Conservation (phyloP, 2,329 filamentous ascomycete genomes). For the Daldinia sp. region DNA sequence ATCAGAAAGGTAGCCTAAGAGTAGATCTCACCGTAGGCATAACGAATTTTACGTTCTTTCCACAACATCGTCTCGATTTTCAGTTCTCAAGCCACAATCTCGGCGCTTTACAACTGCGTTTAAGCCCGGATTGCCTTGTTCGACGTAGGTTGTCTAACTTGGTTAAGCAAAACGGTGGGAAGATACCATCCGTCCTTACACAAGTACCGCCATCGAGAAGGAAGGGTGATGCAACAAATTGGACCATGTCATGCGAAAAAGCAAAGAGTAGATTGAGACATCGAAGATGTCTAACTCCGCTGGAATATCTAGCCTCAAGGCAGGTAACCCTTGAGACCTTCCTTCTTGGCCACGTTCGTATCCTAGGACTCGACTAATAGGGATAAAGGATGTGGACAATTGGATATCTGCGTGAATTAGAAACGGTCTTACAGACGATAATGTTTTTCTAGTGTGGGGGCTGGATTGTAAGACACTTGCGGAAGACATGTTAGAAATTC, state of each 20-base stretch:
- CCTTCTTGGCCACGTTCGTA: neutral
- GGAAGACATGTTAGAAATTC: neutral
- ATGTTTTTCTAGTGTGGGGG: neutral
- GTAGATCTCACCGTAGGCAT: neutral
- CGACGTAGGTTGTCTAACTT: slow-evolving; percentile 7
- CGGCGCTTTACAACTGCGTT: neutral
- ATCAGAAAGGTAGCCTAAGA: neutral
- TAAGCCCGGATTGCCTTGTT: neutral
- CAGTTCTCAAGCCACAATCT: slow-evolving; percentile 20
- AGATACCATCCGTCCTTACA: slow-evolving; percentile 5
- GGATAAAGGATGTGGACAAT: neutral
- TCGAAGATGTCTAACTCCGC: slow-evolving; percentile 2
- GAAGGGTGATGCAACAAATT: neutral
- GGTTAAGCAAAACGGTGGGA: neutral
- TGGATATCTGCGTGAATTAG: neutral
- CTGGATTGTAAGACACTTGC: slow-evolving; percentile 12
- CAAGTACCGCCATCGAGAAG: slow-evolving; percentile 3
- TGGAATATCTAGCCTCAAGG: neutral
- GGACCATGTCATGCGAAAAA: neutral
- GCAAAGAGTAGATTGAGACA: neutral
- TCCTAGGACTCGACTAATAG: neutral
- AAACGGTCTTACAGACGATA: neutral
- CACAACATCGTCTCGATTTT: slow-evolving; percentile 28
- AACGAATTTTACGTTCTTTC: neutral
- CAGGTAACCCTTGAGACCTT: neutral